Conservation (phyloP, 1,139 yeast genomes). For the Geotrichum phurueaensis region DNA sequence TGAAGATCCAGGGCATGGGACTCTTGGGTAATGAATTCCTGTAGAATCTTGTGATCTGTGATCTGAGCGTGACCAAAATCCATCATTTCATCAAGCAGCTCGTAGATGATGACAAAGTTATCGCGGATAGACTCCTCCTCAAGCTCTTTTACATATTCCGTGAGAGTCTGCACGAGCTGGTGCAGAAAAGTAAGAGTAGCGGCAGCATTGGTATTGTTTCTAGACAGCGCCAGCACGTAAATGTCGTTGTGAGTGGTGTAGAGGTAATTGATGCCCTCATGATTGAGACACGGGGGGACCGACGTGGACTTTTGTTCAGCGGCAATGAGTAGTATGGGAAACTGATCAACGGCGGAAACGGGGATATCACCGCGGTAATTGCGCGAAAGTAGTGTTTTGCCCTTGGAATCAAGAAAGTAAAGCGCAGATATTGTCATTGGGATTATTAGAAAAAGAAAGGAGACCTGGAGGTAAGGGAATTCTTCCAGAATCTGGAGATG, state of each 20-base stretch:
- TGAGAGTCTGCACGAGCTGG: constrained; percentile 56
- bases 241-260: constrained; percentile 79
- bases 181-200: constrained; percentile 73
- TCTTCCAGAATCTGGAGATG: background rate
- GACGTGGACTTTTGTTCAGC: constrained; percentile 55
- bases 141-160: constrained; percentile 77
- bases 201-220: constrained; percentile 71
- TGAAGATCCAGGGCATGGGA: constrained; percentile 42
- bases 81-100: constrained; percentile 93
- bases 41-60: constrained; percentile 85
- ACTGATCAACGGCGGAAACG: constrained; percentile 68
- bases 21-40: constrained; percentile 54
- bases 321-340: constrained; percentile 68
- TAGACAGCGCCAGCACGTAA: constrained; percentile 76
- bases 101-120: constrained; percentile 89
- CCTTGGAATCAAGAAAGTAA: constrained; percentile 84
- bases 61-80: constrained; percentile 94
- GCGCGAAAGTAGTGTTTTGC: constrained; percentile 79
- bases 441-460: background rate
- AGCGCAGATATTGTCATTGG: constrained; percentile 78
- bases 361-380: constrained; percentile 94
- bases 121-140: constrained; percentile 94
- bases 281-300: constrained; percentile 66
- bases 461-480: background rate
- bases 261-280: constrained; percentile 77